Percentiles rank a stretch among this genome's conserved stretches.
These are phyloP conservation scores for Catharanthus roseus DNA, from an alignment of 257 asterid species.

Conservation along the genomic window DNA sequence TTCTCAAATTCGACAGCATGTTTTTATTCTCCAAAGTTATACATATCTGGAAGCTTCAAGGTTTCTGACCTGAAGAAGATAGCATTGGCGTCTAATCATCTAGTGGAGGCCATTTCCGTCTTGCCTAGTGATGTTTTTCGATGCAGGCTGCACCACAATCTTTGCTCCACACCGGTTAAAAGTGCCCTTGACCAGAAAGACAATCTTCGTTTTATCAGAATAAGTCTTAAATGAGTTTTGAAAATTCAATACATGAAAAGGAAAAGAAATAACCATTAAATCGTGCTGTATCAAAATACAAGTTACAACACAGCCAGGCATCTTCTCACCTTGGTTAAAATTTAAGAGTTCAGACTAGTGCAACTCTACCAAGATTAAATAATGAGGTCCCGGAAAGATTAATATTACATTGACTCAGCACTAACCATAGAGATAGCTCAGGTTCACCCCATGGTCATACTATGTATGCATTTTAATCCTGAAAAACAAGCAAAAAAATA, in stretches of 20 bases:
- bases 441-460: background rate
- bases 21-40: no score
- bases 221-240: background rate
- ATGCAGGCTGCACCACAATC: background rate
- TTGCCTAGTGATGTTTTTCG: background rate
- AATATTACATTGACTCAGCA: background rate
- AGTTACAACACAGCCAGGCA: background rate
- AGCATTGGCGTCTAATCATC: no score
- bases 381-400: no score
- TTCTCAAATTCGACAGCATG: no score
- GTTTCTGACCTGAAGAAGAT: no score
- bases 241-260: background rate
- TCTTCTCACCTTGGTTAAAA: background rate
- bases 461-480: background rate
- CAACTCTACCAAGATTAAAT: background rate
- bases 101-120: background rate
- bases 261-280: background rate
- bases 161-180: background rate
- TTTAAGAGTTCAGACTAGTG: background rate
- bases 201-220: background rate
- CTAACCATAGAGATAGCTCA: background rate
- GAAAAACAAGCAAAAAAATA: background rate
- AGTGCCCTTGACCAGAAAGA: background rate
- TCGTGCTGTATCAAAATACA: background rate
- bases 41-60: no score